Evolutionary conservation across 2,329 filamentous ascomycete genomes (phyloP), one percentile per base, ranked within the genome.

Genomic region (Shiraia sp.): DNA sequence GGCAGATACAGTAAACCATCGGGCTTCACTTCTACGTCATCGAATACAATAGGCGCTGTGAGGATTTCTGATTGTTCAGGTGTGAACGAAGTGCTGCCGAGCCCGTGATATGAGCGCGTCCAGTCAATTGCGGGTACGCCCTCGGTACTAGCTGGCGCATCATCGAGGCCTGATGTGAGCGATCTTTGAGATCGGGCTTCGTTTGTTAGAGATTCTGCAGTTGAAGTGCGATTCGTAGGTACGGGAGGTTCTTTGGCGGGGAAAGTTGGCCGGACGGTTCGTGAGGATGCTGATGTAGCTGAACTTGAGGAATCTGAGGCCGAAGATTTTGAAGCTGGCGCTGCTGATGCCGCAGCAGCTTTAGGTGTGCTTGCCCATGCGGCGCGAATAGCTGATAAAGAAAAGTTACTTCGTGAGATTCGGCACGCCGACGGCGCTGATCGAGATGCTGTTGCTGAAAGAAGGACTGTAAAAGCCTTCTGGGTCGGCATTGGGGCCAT

Each of bases 1-100:
- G 93, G 93, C 44, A 99, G 77, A 69, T 97, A 99, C 45, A 97
- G 77, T 56, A 99, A 92, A 24, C 93, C 93, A 73, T 99, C 93
- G 23, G 93, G 92, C 76, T 99, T 99, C 66, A 99, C 87, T 75
- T 99, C 93, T 40, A 99, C 85, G 71, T 97, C 92, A 33, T 85
- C 79, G 0, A 80, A 73, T 39, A 82, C 74, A 10, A 95, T 68
- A 2, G 85, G 83, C 42, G 80, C 76, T 49, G 87, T 79, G 32
- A 96, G 78, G 14, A 88, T 78, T 12, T 82, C 78, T 8, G 81
- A 79, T 38, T 86, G 80, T 69, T 90, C 85, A 32, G 82, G 73
- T 3, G 83, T 75, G 69, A 96, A 95, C 0, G 89, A 79, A 24
- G 76, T 75, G 0, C 79, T 77, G 25, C 85, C 86, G 13, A 96